Percentiles rank a stretch among this genome's conserved stretches.
phyloP scores from a whole-genome alignment of 371 early-diverging fungal genomes.

The Mucor saturninus region DNA sequence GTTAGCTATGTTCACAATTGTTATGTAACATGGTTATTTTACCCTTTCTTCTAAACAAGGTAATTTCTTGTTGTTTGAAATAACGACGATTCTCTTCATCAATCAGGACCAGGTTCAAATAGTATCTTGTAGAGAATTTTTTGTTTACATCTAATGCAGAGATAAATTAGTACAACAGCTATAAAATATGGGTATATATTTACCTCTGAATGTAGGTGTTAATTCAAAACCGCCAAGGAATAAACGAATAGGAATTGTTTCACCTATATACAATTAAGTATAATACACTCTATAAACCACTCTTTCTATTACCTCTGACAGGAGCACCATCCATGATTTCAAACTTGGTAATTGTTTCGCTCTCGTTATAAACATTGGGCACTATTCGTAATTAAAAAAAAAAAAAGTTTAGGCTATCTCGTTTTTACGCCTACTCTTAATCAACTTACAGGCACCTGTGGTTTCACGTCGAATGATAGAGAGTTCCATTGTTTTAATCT shows the following conservation, averaged over 20 bases:
- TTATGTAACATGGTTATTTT: not conserved
- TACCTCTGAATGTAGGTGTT: constrained; percentile 82
- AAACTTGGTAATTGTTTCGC: constrained; percentile 96
- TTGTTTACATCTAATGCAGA: constrained; percentile 79
- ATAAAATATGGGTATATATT: not conserved
- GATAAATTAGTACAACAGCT: not conserved
- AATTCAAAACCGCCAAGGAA: constrained; percentile 97
- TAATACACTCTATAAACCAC: too few relatives aligned
- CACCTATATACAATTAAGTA: constrained; percentile 46
- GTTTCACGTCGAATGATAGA: constrained; percentile 98
- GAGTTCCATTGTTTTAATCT: constrained; percentile 98
- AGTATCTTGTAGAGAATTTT: constrained; percentile 96
- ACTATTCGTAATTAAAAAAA: constrained; percentile 38
- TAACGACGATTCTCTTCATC: constrained; percentile 98
- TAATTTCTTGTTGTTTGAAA: constrained; percentile 97
- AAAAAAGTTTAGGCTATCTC: not conserved
- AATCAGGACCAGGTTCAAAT: constrained; percentile 94
- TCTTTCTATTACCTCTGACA: constrained; percentile 68
- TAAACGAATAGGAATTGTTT: constrained; percentile 97
- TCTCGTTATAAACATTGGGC: constrained; percentile 97
- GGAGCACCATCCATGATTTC: constrained; percentile 99
- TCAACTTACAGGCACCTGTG: constrained; percentile 74
- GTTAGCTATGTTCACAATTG: too few relatives aligned
- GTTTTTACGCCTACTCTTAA: not conserved
- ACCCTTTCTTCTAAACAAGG: constrained; percentile 74